phyloP scores from a whole-genome alignment of 1,284 basidiomycete species.

The Laetiporus sulphureus region DNA sequence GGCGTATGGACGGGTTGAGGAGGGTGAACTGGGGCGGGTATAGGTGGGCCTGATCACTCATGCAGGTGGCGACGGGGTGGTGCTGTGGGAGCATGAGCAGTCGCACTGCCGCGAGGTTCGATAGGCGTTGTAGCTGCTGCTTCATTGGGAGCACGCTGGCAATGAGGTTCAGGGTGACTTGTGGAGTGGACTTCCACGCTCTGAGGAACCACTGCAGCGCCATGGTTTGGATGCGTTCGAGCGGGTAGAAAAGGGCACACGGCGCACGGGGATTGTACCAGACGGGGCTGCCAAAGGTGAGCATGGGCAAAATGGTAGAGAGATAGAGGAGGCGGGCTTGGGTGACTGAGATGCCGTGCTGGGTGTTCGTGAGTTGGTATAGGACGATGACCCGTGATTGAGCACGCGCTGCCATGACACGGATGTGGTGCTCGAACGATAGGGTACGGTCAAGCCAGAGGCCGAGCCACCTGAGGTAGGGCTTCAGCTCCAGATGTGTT shows the following conservation, averaged over 20 bases:
- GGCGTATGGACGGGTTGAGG: too few relatives aligned
- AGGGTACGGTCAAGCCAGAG: too few relatives aligned
- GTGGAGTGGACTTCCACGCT: not conserved
- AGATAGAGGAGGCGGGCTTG: not conserved
- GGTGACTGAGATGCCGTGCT: not conserved
- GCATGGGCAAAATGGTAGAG: not conserved
- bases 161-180: not conserved
- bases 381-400: too few relatives aligned
- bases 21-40: too few relatives aligned
- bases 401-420: too few relatives aligned
- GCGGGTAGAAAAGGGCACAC: not conserved
- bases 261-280: not conserved
- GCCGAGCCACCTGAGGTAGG: too few relatives aligned
- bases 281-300: not conserved
- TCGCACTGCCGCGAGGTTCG: not conserved
- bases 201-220: not conserved
- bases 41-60: too few relatives aligned
- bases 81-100: not conserved
- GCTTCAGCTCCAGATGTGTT: too few relatives aligned
- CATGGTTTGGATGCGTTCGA: not conserved
- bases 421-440: too few relatives aligned
- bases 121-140: not conserved
- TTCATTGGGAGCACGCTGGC: not conserved
- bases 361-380: too few relatives aligned
- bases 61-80: too few relatives aligned